Evolutionary conservation across 768 basidiomycete genomes (phyloP), one percentile per base, ranked within the genome.

Genomic region (Rhodotorula sphaerocarpa): DNA sequence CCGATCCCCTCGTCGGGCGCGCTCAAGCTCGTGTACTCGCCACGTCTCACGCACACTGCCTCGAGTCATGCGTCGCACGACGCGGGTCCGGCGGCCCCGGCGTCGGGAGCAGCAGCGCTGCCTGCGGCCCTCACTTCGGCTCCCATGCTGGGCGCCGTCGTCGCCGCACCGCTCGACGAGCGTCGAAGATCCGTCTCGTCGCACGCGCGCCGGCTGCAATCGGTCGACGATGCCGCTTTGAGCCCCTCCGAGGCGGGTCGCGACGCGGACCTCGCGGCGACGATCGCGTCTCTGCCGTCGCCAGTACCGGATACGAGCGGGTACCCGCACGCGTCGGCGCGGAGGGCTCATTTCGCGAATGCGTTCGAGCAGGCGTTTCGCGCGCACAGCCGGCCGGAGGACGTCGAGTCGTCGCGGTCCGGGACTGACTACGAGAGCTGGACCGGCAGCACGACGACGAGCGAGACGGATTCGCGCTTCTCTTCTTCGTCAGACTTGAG

Each of bases 1-100:
- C 41, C 59, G 27, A 16, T 47, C 15, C 30, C 54, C 7, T 30
- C 41, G 5, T 28, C 43, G 14, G 31, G 27, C 20, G 57, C 41
- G 20, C 52, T 68, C 41, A 70, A 65, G 47, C 59, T 67, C 21
- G 34, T 70, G 2, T 66, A 60, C 44, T 66, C 64, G 33, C 57
- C 61, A 7, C 50, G 61, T 7, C 3, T 52, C 9, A 39, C 16
- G 36, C 36, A 39, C n/a, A n/a, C n/a, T n/a, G n/a, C n/a, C n/a
- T n/a, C n/a, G n/a, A n/a, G n/a, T n/a, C n/a, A n/a, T n/a, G n/a
- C n/a, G n/a, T n/a, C n/a, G n/a, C n/a, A n/a, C n/a, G n/a, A n/a
- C n/a, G n/a, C n/a, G n/a, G n/a, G n/a, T n/a, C n/a, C n/a, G 16
- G 36, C 36, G 43, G 7, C 16, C 43, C 7, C 10, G 12, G 7